Conservation (phyloP, 2,329 filamentous ascomycete genomes). For the Magnaporthiopsis rhizophila region DNA sequence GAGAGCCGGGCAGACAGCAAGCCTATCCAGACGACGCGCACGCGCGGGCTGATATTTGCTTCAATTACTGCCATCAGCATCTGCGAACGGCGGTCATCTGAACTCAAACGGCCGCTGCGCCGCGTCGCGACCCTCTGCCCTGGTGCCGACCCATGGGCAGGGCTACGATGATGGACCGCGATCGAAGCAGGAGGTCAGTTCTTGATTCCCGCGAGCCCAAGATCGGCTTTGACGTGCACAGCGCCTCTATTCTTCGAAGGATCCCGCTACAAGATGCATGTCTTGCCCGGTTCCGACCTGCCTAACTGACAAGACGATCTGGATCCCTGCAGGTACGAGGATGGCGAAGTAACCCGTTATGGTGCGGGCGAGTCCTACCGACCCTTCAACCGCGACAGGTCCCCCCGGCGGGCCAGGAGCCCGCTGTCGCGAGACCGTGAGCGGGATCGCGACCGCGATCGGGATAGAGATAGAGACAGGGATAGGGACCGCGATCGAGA, state of each 20-base stretch:
- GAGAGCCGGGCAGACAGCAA: neutral
- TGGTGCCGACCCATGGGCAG: neutral
- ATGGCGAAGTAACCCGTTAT: conserved; percentile 54
- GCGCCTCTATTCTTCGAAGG: neutral
- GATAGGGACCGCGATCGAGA: conserved; percentile 18
- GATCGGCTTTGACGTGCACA: neutral
- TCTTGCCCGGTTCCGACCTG: neutral
- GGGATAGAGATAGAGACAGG: conserved; percentile 17
- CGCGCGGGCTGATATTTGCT: no score
- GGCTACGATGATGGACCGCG: conserved; percentile 10
- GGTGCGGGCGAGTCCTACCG: conserved; percentile 55
- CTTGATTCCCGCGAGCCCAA: neutral
- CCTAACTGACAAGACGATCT: neutral
- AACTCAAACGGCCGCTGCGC: neutral
- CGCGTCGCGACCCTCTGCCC: neutral
- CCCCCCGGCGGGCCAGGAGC: conserved; percentile 30
- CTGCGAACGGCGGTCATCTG: neutral
- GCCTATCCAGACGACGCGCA: neutral
- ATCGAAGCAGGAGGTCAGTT: conserved; percentile 9
- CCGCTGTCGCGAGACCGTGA: conserved; percentile 18
- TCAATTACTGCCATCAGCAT: neutral
- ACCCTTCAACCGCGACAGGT: conserved; percentile 41
- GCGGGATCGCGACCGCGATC: conserved; percentile 17
- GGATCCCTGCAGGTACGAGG: conserved; percentile 41
- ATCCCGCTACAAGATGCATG: neutral